Evolutionary conservation across 1,284 basidiomycete species (phyloP).

Genomic region (Salmacisia buchloeana): DNA sequence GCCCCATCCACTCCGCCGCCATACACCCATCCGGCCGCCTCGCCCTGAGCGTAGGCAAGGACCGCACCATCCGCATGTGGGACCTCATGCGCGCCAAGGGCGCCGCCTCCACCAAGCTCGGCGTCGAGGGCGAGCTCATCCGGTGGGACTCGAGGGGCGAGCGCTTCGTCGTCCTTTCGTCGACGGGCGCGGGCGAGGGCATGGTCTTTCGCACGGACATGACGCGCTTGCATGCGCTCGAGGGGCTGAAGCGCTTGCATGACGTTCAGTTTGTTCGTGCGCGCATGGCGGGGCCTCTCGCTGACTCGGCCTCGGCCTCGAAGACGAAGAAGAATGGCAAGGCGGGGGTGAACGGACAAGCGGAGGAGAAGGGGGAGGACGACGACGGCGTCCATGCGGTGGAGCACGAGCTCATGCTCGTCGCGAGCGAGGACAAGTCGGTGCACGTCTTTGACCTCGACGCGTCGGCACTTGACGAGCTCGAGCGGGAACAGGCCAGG

Average conservation of each 20-base stretch:
- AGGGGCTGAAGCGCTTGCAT: constrained; percentile 30
- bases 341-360: no score
- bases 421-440: constrained; percentile 18
- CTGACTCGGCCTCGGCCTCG: neutral
- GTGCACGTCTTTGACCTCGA: constrained; percentile 9
- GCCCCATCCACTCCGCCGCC: constrained; percentile 78
- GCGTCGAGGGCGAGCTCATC: constrained; percentile 38
- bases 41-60: constrained; percentile 82
- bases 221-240: constrained; percentile 38
- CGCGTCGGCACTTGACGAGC: neutral
- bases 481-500: constrained; percentile 15
- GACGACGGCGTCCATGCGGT: constrained; percentile 8
- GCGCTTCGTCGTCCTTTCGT: constrained; percentile 36
- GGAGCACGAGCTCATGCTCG: constrained; percentile 36
- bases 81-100: constrained; percentile 92
- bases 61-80: constrained; percentile 90
- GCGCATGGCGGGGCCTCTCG: constrained; percentile 6
- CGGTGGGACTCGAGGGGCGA: constrained; percentile 33
- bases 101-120: constrained; percentile 70
- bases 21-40: constrained; percentile 89
- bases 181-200: constrained; percentile 19
- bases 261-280: constrained; percentile 33
- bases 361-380: no score
- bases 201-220: constrained; percentile 41
- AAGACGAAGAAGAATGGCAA: neutral